phyloP scores from a whole-genome alignment of 2,329 filamentous ascomycete species.

The Alternaria consortialis region DNA sequence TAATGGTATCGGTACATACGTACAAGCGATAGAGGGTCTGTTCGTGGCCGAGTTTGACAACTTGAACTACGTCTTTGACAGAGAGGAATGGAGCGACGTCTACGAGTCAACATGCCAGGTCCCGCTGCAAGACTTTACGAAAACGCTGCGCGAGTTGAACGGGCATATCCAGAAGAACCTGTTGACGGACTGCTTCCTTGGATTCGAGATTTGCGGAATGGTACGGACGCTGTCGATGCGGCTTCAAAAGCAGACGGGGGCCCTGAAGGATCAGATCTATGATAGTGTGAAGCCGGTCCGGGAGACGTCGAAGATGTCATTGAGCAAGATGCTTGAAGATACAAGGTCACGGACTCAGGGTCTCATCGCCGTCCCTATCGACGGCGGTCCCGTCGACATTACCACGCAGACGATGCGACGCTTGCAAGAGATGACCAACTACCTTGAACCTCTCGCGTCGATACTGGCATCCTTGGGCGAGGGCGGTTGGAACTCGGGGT shows the following conservation, averaged over 20 bases:
- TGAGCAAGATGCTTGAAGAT: conserved; percentile 85
- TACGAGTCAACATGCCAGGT: conserved; percentile 81
- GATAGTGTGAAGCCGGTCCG: conserved; percentile 88
- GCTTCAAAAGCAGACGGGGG: conserved; percentile 82
- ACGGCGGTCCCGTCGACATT: conserved; percentile 80
- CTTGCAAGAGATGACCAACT: conserved; percentile 85
- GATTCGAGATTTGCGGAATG: conserved; percentile 94
- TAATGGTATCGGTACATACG: conserved; percentile 91
- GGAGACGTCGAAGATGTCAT: conserved; percentile 87
- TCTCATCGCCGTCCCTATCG: conserved; percentile 74
- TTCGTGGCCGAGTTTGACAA: conserved; percentile 91
- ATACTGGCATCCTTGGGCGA: conserved; percentile 93
- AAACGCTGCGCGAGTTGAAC: conserved; percentile 89
- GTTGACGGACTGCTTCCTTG: conserved; percentile 90
- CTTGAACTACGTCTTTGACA: conserved; percentile 83
- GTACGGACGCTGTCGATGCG: conserved; percentile 80
- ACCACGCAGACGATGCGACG: conserved; percentile 87
- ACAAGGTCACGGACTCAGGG: conserved; percentile 73
- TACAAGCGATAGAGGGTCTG: conserved; percentile 84
- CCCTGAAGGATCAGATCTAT: conserved; percentile 82
- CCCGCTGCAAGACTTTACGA: conserved; percentile 81
- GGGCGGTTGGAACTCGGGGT: conserved; percentile 75
- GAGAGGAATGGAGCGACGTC: conserved; percentile 83
- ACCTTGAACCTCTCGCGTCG: conserved; percentile 83
- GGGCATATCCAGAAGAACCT: conserved; percentile 86